Base-by-base conservation (phyloP, 176 grass and related monocot genomes). In the Carex parvula region DNA sequence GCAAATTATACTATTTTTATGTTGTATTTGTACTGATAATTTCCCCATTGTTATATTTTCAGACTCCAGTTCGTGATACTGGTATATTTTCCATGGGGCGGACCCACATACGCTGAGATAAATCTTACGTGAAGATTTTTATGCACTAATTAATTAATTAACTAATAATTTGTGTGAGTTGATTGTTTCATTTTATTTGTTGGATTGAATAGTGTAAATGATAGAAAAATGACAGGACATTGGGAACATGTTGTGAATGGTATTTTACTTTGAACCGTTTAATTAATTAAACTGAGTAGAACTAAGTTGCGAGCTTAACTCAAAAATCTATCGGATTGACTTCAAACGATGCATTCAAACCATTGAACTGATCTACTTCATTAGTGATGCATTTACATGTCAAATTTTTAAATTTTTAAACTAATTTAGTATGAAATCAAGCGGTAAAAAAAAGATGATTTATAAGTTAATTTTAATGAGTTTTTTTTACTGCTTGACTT, bases 1-100 rank as follows among this genome's bases (percentile, higher is more conserved):
- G 3, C 35, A 70, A 22, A 24, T 42, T 81, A 33, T 58, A 46
- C 11, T 64, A 15, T 3, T 18, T 67, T 14, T n/a, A 11, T 74
- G 41, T 74, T 78, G 26, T 32, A 77, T 78, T 30, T 57, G 6
- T 32, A 35, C 52, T 79, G 30, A 64, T 66, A 83, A 37, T 57
- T 81, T 20, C 37, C 46, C 4, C n/a, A 11, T 37, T 54, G 8
- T 69, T 59, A 76, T 72, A 30, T 81, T 88, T 84, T 83, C 86
- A 99, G 96, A 86, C 96, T 88, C 91, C 93, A 41, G 88, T 93
- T 64, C 96, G 91, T 79, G 89, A 99, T 84, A 58, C 84, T n/a
- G 93, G 91, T 62, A 87, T 99, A 74, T 93, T 88, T 84, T 99
- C 96, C 3, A 82, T 91, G 41, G 81, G 93, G 81, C 89, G 96